phyloP scores from a whole-genome alignment of 1,284 basidiomycete species.

The Trametes versicolor region DNA sequence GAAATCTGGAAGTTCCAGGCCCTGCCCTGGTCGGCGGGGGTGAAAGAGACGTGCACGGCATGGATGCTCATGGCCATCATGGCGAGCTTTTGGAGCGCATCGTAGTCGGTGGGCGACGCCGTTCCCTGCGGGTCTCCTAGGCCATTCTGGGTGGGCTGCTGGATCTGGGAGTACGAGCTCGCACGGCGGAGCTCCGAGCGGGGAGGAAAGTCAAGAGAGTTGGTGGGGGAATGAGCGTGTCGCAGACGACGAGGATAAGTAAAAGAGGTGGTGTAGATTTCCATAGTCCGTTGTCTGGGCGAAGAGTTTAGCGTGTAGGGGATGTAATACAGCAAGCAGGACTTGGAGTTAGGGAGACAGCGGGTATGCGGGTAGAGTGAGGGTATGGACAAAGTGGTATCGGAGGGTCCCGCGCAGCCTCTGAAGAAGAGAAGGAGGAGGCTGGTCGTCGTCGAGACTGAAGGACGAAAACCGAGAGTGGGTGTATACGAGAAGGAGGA shows the following conservation, averaged over 20 bases:
- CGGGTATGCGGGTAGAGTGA: constrained; percentile 48
- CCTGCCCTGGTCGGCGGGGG: constrained; percentile 74
- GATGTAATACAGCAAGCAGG: constrained; percentile 45
- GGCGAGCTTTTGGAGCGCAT: constrained; percentile 84
- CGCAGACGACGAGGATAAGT: constrained; percentile 84
- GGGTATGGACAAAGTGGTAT: constrained; percentile 53
- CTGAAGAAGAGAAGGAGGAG: constrained; percentile 41
- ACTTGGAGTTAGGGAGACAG: constrained; percentile 47
- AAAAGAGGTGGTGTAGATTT: constrained; percentile 93
- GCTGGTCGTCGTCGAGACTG: constrained; percentile 43
- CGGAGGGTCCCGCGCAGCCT: constrained; percentile 45
- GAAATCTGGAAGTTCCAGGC: constrained; percentile 93
- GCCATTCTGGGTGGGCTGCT: constrained; percentile 52
- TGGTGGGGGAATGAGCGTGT: constrained; percentile 68
- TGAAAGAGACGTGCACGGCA: constrained; percentile 84
- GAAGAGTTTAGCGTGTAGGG: constrained; percentile 29
- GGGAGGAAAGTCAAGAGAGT: constrained; percentile 70
- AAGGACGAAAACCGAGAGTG: constrained; percentile 42
- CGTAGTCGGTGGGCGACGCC: constrained; percentile 61
- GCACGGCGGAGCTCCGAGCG: constrained; percentile 52
- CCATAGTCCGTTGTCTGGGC: constrained; percentile 63
- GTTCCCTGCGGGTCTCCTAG: constrained; percentile 45
- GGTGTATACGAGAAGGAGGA: constrained; percentile 40
- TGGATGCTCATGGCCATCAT: constrained; percentile 84
- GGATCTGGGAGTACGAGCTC: constrained; percentile 52